Evolutionary conservation across 2,329 filamentous ascomycete species (phyloP).

Genomic region (Talaromyces sp.): DNA sequence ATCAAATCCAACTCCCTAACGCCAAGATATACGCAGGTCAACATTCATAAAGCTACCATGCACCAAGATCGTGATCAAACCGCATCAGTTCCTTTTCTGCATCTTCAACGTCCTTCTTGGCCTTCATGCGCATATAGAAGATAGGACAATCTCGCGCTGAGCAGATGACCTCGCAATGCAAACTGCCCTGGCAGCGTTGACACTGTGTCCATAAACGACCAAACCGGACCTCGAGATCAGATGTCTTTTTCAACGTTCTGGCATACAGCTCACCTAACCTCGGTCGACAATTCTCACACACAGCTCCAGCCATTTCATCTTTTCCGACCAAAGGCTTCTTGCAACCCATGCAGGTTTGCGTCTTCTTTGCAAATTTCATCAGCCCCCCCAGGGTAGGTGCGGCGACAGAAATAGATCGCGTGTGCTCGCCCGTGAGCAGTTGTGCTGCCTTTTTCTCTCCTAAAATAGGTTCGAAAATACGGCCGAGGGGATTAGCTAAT

Average conservation of each 20-base stretch:
- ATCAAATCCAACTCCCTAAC: neutral
- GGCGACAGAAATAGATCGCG: slow-evolving; percentile 87
- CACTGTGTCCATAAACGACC: slow-evolving; percentile 96
- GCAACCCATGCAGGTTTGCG: slow-evolving; percentile 96
- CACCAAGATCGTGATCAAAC: slow-evolving; percentile 81
- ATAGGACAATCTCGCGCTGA: slow-evolving; percentile 95
- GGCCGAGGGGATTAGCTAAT: slow-evolving; percentile 84
- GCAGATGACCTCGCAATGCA: slow-evolving; percentile 98
- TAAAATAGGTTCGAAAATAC: slow-evolving; percentile 97
- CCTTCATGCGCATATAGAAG: slow-evolving; percentile 99
- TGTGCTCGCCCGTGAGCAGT: slow-evolving; percentile 88
- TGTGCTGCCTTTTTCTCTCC: slow-evolving; percentile 87
- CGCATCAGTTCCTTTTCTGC: slow-evolving; percentile 82
- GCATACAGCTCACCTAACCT: slow-evolving; percentile 91
- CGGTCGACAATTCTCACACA: slow-evolving; percentile 80
- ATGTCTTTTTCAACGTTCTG: slow-evolving; percentile 81
- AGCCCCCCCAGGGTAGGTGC: slow-evolving; percentile 87
- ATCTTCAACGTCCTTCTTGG: slow-evolving; percentile 97
- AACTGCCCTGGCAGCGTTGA: slow-evolving; percentile 93
- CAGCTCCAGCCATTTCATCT: slow-evolving; percentile 76
- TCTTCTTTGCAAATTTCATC: slow-evolving; percentile 99
- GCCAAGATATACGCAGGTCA: neutral
- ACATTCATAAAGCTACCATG: slow-evolving; percentile 50
- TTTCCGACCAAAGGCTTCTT: slow-evolving; percentile 87
- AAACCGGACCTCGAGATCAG: slow-evolving; percentile 89